Conservation (phyloP, 2,329 filamentous ascomycete genomes). For the Lasiodiplodia sp. region DNA sequence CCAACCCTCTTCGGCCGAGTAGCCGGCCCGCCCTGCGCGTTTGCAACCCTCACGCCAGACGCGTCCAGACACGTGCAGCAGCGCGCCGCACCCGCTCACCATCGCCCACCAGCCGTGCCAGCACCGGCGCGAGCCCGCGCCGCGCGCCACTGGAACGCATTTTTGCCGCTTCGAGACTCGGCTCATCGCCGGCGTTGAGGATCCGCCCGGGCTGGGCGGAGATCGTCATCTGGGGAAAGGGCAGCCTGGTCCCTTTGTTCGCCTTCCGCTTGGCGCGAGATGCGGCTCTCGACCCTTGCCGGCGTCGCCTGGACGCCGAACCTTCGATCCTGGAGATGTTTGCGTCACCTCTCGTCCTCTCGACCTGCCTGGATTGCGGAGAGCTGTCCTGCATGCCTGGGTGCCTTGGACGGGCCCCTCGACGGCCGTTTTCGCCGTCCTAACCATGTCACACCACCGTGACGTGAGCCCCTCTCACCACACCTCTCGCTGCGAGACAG, state of each 20-base stretch:
- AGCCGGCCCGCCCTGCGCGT: background rate
- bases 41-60: conserved; percentile 16
- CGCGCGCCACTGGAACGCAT: conserved; percentile 6
- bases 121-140: background rate
- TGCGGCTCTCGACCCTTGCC: conserved; percentile 25
- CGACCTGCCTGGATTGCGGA: conserved; percentile 1
- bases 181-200: conserved; percentile 24
- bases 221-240: conserved; percentile 29
- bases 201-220: conserved; percentile 11
- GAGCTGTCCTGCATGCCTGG: conserved; percentile 6
- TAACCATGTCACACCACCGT: conserved; percentile 27
- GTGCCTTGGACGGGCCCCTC: conserved; percentile 1
- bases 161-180: conserved; percentile 19
- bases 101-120: background rate
- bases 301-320: conserved; percentile 23
- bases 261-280: conserved; percentile 24
- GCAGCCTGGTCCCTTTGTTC: conserved; percentile 16
- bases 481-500: conserved; percentile 13
- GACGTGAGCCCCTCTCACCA: conserved; percentile 23
- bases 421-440: conserved; percentile 18
- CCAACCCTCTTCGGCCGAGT: conserved; percentile 18
- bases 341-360: conserved; percentile 8
- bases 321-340: conserved; percentile 9
- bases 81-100: conserved; percentile 11
- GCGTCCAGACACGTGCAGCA: conserved; percentile 19